Conservation (phyloP, 2,329 filamentous ascomycete species). For the Aspergillus novoparasiticus region DNA sequence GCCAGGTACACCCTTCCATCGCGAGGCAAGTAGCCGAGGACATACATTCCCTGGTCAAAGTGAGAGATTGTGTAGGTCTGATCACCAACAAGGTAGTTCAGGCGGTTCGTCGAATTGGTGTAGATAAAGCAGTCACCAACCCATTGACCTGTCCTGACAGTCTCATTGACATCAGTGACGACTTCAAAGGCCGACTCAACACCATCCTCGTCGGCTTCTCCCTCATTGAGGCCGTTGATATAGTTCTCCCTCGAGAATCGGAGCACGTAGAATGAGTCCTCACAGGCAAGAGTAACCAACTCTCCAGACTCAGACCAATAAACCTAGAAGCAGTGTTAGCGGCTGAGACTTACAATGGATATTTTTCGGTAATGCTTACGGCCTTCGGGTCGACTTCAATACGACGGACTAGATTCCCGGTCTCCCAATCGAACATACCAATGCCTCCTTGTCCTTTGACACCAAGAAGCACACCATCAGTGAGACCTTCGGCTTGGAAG, state of each 20-base stretch:
- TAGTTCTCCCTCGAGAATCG: conserved; percentile 90
- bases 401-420: conserved; percentile 81
- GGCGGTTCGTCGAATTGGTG: conserved; percentile 91
- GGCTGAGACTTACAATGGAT: neutral
- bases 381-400: conserved; percentile 77
- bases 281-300: conserved; percentile 87
- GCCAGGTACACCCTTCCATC: conserved; percentile 94
- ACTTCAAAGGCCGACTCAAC: conserved; percentile 96
- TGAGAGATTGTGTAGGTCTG: conserved; percentile 97
- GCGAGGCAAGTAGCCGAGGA: conserved; percentile 90
- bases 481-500: conserved; percentile 90
- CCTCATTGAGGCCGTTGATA: conserved; percentile 77
- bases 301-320: conserved; percentile 99
- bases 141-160: conserved; percentile 93
- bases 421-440: conserved; percentile 95
- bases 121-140: conserved; percentile 99
- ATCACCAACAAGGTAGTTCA: conserved; percentile 97
- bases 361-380: conserved; percentile 42
- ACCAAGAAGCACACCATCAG: conserved; percentile 85
- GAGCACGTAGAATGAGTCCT: conserved; percentile 93
- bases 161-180: conserved; percentile 92
- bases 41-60: conserved; percentile 93
- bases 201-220: conserved; percentile 83
- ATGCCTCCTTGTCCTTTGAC: conserved; percentile 94
- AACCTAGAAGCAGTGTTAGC: conserved; percentile 56